These are phyloP conservation scores for Sugiyamaella qingdaonensis DNA, from an alignment of 805 yeast genomes.

Conservation along the genomic window DNA sequence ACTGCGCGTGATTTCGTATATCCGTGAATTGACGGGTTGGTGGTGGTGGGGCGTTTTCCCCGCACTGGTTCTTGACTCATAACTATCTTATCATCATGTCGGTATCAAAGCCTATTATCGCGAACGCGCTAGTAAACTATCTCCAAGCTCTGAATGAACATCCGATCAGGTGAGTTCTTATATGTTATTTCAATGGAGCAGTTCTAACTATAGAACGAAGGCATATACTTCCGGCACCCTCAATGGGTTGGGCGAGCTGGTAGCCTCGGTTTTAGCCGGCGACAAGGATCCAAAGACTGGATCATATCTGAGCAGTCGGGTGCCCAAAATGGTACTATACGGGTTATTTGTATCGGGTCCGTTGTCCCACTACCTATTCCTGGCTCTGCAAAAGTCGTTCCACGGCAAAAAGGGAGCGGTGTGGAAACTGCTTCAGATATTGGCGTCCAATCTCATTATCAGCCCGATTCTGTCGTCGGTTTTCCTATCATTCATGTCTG, in stretches of 20 bases:
- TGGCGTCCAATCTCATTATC: constrained; percentile 32
- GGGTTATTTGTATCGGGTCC: constrained; percentile 37
- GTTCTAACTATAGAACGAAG: constrained; percentile 27
- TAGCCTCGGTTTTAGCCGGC: constrained; percentile 36
- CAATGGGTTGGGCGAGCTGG: constrained; percentile 33
- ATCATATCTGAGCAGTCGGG: constrained; percentile 32
- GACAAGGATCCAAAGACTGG: constrained; percentile 34
- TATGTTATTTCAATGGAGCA: neutral
- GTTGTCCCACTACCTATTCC: constrained; percentile 34
- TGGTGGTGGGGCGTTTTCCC: constrained; percentile 1
- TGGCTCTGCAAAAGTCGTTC: constrained; percentile 34
- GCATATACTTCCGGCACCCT: constrained; percentile 34
- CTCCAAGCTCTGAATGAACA: constrained; percentile 26
- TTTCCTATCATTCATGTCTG: constrained; percentile 33
- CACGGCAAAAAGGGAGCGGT: constrained; percentile 26
- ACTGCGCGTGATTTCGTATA: too few relatives aligned
- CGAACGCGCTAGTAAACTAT: constrained; percentile 23
- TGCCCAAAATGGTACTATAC: constrained; percentile 37
- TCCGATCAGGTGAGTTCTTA: constrained; percentile 26
- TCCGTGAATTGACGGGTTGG: too few relatives aligned
- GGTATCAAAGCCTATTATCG: constrained; percentile 8
- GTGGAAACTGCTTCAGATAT: constrained; percentile 34
- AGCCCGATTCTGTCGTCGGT: constrained; percentile 33
- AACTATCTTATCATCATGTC: constrained; percentile 2
- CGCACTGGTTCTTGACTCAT: neutral